A percentile compares a stretch with the other conserved stretches of the same genome.
These are phyloP conservation scores for Musa itinerans DNA, from an alignment of 176 grass and related monocot genomes.

Conservation along the genomic window DNA sequence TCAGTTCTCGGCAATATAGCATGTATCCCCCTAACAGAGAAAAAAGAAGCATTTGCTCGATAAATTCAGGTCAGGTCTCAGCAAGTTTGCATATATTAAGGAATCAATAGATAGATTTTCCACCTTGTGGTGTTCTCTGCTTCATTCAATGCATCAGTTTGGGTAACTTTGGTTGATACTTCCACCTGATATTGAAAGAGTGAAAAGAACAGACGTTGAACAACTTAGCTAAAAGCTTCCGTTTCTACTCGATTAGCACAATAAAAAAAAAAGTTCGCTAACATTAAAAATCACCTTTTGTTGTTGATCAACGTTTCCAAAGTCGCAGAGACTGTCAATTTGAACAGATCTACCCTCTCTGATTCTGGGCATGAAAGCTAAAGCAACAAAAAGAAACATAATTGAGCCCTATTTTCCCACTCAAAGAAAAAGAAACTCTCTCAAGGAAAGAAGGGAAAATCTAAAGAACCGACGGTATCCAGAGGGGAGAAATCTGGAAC, in stretches of 20 bases:
- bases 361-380: constrained; percentile 64
- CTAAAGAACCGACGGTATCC: neutral
- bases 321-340: constrained; percentile 49
- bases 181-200: neutral
- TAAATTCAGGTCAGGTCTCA: too few species aligned
- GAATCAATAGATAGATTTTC: neutral
- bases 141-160: neutral
- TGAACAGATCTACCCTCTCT: constrained; percentile 51
- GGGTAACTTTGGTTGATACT: neutral
- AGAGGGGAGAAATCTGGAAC: neutral
- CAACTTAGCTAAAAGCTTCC: neutral
- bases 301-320: constrained; percentile 34
- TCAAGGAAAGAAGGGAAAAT: neutral
- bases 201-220: neutral
- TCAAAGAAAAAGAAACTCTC: neutral
- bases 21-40: neutral
- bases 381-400: neutral
- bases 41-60: neutral
- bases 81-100: too few species aligned
- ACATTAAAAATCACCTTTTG: constrained; percentile 28
- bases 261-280: neutral
- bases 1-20: neutral
- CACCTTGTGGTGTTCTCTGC: neutral
- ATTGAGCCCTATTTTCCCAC: neutral
- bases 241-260: neutral